Evolutionary conservation across 768 basidiomycete genomes (phyloP), one percentile per base, ranked within the genome.

Genomic region (Daedaleopsis sinensis): DNA sequence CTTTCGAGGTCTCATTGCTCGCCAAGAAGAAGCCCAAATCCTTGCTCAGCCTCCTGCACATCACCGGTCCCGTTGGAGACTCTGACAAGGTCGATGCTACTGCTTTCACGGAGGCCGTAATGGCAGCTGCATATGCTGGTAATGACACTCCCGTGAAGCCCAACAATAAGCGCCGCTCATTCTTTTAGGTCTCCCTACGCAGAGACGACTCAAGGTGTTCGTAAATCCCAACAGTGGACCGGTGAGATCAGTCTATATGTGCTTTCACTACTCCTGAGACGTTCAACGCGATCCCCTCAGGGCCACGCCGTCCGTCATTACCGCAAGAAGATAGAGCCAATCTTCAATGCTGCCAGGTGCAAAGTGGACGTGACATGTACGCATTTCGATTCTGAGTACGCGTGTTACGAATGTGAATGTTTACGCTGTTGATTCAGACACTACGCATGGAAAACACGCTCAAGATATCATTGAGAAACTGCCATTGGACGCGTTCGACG

Each of bases 221-320:
- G 79, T 96, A 42, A 96, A 95, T 71, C 94, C 94, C 10, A 74
- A 81, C 57, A 87, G 93, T 53, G 94, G 94, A n/a, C 80, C 79
- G 21, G 93, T 92, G 70, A 35, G 87, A 78, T 1, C 39, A 21
- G 21, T 19, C 7, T 18, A 51, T 12, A 47, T 18, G 43, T 37
- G 35, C 39, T 37, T 51, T 56, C 58, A 32, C 7, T 7, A 32
- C 27, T 32, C 7, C 27, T 7, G 27, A 32, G 27, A 3, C 27
- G 27, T 60, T 24, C 18, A 35, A 58, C 49, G 55, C 38, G 63
- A 55, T 11, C 13, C 52, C 24, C 23, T 9, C 65, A 94, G 91
- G 86, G 89, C 57, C 88, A 86, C 69, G 89, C 81, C 0, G 74
- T 72, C 16, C 61, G 77, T 0, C 75, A 86, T 1, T 94, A 85